Conservation (phyloP, 1,284 basidiomycete species). For the Cutaneotrichosporon sp. region DNA sequence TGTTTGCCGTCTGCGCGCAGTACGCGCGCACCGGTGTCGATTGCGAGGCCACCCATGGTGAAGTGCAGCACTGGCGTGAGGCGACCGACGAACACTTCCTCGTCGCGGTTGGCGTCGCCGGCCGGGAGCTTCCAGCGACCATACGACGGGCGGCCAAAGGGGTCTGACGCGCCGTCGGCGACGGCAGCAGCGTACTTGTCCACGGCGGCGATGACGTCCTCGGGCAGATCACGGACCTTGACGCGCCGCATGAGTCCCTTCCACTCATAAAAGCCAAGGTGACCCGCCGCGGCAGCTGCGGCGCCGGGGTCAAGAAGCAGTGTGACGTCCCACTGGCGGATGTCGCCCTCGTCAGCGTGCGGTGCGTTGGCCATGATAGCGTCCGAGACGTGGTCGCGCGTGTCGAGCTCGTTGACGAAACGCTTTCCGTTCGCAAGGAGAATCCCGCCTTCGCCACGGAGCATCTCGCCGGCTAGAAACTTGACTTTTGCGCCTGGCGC, state of each 20-base stretch:
- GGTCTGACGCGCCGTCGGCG: not conserved
- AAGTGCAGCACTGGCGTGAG: conserved; percentile 15
- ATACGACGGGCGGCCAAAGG: not conserved
- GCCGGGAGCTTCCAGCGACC: conserved; percentile 8
- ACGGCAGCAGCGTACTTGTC: conserved; percentile 8
- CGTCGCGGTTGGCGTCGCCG: conserved; percentile 2
- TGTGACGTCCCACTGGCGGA: conserved; percentile 9
- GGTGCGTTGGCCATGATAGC: conserved; percentile 3
- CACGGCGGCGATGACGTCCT: not conserved
- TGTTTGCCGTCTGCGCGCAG: not conserved
- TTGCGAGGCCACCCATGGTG: conserved; percentile 14
- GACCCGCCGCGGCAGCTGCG: conserved; percentile 2
- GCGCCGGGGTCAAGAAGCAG: conserved; percentile 14
- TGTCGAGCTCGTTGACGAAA: conserved; percentile 51
- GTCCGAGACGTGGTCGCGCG: not conserved
- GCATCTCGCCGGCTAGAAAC: conserved; percentile 94
- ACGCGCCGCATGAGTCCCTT: conserved; percentile 11
- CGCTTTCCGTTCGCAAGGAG: conserved; percentile 82
- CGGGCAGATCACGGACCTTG: conserved; percentile 2
- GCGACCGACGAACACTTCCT: conserved; percentile 9
- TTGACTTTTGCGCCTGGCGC: conserved; percentile 78
- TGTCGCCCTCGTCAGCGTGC: not conserved
- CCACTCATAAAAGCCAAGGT: conserved; percentile 15
- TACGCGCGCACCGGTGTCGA: conserved; percentile 5
- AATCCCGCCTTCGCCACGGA: conserved; percentile 92